Percentiles rank a stretch among this genome's conserved stretches.
Evolutionary conservation across 1,139 yeast species (phyloP).

Genomic region (Lodderomyces margitis): DNA sequence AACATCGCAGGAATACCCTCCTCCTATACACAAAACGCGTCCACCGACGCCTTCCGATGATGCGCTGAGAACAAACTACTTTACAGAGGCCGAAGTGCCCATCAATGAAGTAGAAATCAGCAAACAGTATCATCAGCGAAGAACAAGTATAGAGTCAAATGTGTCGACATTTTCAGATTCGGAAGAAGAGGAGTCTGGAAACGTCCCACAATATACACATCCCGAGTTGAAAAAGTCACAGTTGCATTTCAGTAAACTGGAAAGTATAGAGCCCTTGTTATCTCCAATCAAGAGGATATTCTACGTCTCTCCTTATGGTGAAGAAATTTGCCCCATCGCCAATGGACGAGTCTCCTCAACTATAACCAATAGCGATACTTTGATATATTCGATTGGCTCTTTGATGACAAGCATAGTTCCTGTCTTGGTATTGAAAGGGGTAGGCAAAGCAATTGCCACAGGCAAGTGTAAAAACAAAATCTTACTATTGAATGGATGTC

Average conservation of each 20-base stretch:
- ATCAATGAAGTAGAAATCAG: slow-evolving; percentile 18
- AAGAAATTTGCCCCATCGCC: slow-evolving; percentile 79
- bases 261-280: slow-evolving; percentile 54
- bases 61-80: slow-evolving; percentile 16
- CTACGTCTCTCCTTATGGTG: slow-evolving; percentile 86
- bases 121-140: slow-evolving; percentile 2
- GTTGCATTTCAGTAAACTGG: slow-evolving; percentile 63
- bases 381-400: slow-evolving; percentile 83
- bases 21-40: slow-evolving; percentile 36
- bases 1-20: slow-evolving; percentile 29
- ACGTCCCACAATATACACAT: slow-evolving; percentile 72
- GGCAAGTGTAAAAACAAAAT: slow-evolving; percentile 44
- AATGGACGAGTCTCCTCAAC: slow-evolving; percentile 60
- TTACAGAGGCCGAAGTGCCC: slow-evolving; percentile 7
- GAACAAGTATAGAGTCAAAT: slow-evolving; percentile 4
- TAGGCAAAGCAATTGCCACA: slow-evolving; percentile 57
- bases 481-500: slow-evolving; percentile 65
- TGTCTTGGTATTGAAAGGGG: slow-evolving; percentile 67
- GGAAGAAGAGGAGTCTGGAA: slow-evolving; percentile 50
- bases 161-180: slow-evolving; percentile 6
- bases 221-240: slow-evolving; percentile 78
- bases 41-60: slow-evolving; percentile 36
- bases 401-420: slow-evolving; percentile 86
- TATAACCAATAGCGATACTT: slow-evolving; percentile 49
- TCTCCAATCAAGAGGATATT: slow-evolving; percentile 74